Base-by-base conservation (phyloP, 176 grass and related monocot genomes). In the Urochloa ruziziensis region DNA sequence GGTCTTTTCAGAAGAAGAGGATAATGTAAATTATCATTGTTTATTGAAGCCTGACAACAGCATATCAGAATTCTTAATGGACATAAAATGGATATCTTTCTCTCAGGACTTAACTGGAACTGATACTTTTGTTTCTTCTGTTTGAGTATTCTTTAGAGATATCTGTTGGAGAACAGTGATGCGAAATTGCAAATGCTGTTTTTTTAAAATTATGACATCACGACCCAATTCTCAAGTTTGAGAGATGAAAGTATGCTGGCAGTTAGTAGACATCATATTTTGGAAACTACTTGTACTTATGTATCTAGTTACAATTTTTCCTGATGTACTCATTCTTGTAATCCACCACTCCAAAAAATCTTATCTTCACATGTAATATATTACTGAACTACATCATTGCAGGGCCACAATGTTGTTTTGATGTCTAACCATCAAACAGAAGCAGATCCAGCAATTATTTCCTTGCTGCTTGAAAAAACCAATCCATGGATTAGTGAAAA, bases 361-460 rank as follows among this genome's bases (percentile, higher is more conserved):
- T 70, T 80, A 33, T 52, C 17, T 49, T 18, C n/a, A 49, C 17
- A 49, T 73, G 29, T 30, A 75, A 52, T 23, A 34, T 67, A 36
- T 85, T 71, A 75, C 43, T 72, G 43, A 72, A 72, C 15, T 70
- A 88, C 39, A 36, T 77, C 40, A 80, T 89, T 80, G 58, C 72
- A 99, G 96, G 96, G 96, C 78, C 93, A 99, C 83, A 99, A 99
- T 91, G 76, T 99, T 82, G 90, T 99, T 85, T 87, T 99, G 70
- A 94, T 99, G 93, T 99, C 96, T 78, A 99, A 99, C 63, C 96
- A 99, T 90, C 96, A 99, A 74, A 87, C 89, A 35, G 96, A 99
- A 86, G 93, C 93, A 66, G 96, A 99, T 94, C 96, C 96, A 90
- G 93, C 93, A 46, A 24, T 96, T 37, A 90, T 99, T 59, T 77